These are phyloP conservation scores for Magnusiomyces magnusii DNA, from an alignment of 1,139 yeast genomes.

Conservation along the genomic window DNA sequence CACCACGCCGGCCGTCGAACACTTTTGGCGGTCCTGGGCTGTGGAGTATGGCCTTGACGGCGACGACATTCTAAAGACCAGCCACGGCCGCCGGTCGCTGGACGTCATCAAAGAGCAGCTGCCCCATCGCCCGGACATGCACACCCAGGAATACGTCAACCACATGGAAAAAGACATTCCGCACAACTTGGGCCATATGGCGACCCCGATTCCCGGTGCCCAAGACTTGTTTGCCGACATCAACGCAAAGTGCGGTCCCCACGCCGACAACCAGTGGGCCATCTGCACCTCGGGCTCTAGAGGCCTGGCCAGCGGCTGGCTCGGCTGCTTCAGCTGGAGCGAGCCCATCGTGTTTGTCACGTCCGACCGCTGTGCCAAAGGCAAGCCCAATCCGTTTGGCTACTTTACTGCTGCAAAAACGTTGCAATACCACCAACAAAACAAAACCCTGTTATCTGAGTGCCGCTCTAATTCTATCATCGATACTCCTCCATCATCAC, in stretches of 20 bases:
- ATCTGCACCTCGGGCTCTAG: slow-evolving; percentile 79
- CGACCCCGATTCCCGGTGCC: slow-evolving; percentile 71
- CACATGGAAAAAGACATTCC: slow-evolving; percentile 67
- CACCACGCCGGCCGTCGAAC: slow-evolving; percentile 76
- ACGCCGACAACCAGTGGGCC: slow-evolving; percentile 46
- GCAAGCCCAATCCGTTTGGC: slow-evolving; percentile 83
- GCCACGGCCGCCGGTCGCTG: slow-evolving; percentile 78
- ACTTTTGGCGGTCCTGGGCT: slow-evolving; percentile 71
- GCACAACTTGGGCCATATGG: slow-evolving; percentile 60
- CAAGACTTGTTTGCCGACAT: slow-evolving; percentile 45
- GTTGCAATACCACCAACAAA: neutral
- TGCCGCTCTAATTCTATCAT: neutral
- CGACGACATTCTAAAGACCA: slow-evolving; percentile 59
- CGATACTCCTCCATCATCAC: neutral
- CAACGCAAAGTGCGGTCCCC: neutral
- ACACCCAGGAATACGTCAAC: slow-evolving; percentile 57
- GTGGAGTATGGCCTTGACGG: slow-evolving; percentile 65
- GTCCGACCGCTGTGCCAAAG: slow-evolving; percentile 67
- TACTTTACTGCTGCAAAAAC: slow-evolving; percentile 39
- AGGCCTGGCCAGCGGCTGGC: slow-evolving; percentile 74
- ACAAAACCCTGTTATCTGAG: neutral
- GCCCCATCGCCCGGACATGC: slow-evolving; percentile 51
- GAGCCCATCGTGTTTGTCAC: slow-evolving; percentile 70
- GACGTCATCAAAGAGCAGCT: slow-evolving; percentile 63
- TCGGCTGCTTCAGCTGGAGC: slow-evolving; percentile 50